Percentiles rank a stretch among this genome's conserved stretches.
Evolutionary conservation across 2,329 filamentous ascomycete species (phyloP).

Genomic region (Fusarium penzigii): DNA sequence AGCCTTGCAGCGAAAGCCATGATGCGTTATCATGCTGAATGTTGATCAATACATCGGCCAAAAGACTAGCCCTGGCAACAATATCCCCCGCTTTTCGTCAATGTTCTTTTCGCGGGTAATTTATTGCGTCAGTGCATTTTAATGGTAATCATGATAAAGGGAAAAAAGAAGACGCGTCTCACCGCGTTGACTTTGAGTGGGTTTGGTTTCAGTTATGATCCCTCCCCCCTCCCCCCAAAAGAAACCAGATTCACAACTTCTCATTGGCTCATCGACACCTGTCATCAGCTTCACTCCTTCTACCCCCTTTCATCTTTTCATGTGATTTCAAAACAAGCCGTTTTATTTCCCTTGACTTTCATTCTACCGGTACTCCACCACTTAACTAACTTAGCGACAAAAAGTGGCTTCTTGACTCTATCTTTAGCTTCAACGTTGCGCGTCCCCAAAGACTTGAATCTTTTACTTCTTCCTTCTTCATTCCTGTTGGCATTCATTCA

Average conservation of each 20-base stretch:
- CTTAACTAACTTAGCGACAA: too few species aligned
- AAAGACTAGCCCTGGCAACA: too few species aligned
- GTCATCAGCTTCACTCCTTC: slow-evolving; percentile 25
- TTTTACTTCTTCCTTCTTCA: too few species aligned
- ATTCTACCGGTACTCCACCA: not conserved
- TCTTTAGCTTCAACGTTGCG: not conserved
- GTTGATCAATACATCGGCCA: not conserved
- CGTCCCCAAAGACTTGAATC: not conserved
- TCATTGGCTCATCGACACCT: slow-evolving; percentile 21
- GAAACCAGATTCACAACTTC: slow-evolving; percentile 1
- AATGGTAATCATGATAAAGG: not conserved
- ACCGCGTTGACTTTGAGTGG: not conserved
- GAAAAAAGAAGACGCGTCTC: slow-evolving; percentile 19
- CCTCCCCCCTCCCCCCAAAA: not conserved
- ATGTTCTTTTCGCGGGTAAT: slow-evolving; percentile 12
- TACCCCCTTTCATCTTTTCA: slow-evolving; percentile 25
- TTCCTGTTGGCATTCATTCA: too few species aligned
- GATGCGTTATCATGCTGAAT: slow-evolving; percentile 14
- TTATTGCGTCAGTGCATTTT: not conserved
- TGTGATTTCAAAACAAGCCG: slow-evolving; percentile 3
- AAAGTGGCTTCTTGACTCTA: not conserved
- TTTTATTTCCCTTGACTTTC: not conserved
- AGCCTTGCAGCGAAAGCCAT: slow-evolving; percentile 75
- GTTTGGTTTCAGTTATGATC: not conserved
- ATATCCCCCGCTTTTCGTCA: too few species aligned